Evolutionary conservation across 1,139 yeast species (phyloP).

Genomic region (Pichia sp.): DNA sequence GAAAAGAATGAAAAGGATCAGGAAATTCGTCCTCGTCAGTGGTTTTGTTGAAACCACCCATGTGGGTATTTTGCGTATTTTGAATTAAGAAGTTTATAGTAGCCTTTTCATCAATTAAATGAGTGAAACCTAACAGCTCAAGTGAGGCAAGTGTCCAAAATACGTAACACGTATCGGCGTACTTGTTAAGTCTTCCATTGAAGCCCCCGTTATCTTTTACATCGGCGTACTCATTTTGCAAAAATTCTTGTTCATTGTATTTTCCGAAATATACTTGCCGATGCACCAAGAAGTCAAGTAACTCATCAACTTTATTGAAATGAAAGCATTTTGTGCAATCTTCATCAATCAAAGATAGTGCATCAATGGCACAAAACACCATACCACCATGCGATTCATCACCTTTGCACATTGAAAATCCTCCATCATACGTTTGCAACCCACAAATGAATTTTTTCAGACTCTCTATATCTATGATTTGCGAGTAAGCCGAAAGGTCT

Average conservation of each 20-base stretch:
- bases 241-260: constrained; percentile 25
- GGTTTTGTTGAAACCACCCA: constrained; percentile 84
- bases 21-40: constrained; percentile 46
- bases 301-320: constrained; percentile 27
- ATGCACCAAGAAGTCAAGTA: constrained; percentile 57
- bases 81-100: constrained; percentile 48
- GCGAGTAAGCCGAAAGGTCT: constrained; percentile 37
- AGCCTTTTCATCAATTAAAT: constrained; percentile 37
- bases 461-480: constrained; percentile 30
- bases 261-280: constrained; percentile 50
- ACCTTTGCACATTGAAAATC: constrained; percentile 46
- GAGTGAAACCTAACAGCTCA: constrained; percentile 35
- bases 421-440: constrained; percentile 60
- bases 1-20: constrained; percentile 64
- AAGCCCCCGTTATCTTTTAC: constrained; percentile 66
- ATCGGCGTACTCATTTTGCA: constrained; percentile 38
- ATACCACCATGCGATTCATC: constrained; percentile 85
- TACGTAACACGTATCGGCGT: constrained; percentile 85
- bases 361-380: constrained; percentile 79
- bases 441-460: constrained; percentile 41
- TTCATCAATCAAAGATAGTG: constrained; percentile 45
- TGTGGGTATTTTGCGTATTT: constrained; percentile 54
- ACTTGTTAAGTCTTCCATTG: constrained; percentile 83
- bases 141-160: constrained; percentile 82
- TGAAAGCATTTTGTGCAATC: not conserved